A percentile compares a stretch with the other conserved stretches of the same genome.
Conservation (phyloP, 768 basidiomycete genomes). For the Tylopilus sp. region DNA sequence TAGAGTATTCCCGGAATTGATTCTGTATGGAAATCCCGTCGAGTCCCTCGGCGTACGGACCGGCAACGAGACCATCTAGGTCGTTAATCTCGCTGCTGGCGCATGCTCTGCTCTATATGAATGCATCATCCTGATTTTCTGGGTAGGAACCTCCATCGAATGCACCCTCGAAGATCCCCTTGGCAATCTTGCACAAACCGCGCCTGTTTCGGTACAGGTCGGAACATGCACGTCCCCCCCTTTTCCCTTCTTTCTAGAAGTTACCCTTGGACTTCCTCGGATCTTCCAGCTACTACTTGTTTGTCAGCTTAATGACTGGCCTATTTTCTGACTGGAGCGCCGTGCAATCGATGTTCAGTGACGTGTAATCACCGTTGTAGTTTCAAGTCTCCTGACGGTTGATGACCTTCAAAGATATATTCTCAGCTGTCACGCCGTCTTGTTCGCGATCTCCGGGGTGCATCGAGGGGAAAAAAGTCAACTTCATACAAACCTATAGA, state of each 20-base stretch:
- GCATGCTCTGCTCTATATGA: background rate
- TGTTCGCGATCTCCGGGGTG: background rate
- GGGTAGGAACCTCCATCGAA: slow-evolving; percentile 45
- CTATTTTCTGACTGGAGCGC: background rate
- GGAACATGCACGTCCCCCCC: background rate
- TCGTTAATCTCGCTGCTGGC: slow-evolving; percentile 4
- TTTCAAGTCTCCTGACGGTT: slow-evolving; percentile 14
- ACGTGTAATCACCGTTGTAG: slow-evolving; percentile 19
- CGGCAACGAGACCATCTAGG: background rate
- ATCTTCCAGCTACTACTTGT: slow-evolving; percentile 5
- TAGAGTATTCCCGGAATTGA: background rate
- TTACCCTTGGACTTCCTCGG: slow-evolving; percentile 1
- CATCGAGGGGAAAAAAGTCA: background rate
- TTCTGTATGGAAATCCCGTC: background rate
- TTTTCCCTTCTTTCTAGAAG: background rate
- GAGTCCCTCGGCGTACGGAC: background rate
- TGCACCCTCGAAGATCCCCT: slow-evolving; percentile 52
- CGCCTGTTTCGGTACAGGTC: slow-evolving; percentile 36
- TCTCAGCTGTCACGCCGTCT: background rate
- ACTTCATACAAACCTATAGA: background rate
- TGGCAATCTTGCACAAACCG: slow-evolving; percentile 46
- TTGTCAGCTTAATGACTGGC: slow-evolving; percentile 2
- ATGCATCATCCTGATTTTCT: background rate
- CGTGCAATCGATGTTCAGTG: background rate
- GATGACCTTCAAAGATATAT: background rate